phyloP scores from a whole-genome alignment of 257 asterid species.

The Rubia yunnanensis region DNA sequence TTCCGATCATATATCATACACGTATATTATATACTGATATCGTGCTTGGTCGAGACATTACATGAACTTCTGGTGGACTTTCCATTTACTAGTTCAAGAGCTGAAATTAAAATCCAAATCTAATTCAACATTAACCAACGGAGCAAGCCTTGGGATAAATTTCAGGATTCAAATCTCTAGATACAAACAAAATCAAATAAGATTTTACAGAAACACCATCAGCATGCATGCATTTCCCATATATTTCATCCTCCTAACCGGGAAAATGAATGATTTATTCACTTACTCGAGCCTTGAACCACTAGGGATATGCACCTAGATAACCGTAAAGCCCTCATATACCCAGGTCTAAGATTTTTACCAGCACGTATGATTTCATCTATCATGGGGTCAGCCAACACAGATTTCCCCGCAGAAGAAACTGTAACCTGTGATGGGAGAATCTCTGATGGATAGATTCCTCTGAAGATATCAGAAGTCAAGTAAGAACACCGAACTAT shows the following conservation, averaged over 20 bases:
- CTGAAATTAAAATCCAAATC: neutral
- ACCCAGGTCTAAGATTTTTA: slow-evolving; percentile 43
- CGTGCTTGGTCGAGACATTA: no score
- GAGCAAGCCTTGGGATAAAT: neutral
- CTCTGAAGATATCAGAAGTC: slow-evolving; percentile 38
- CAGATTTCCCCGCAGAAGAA: slow-evolving; percentile 14
- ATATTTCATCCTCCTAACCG: neutral
- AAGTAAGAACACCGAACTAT: slow-evolving; percentile 3
- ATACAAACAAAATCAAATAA: neutral
- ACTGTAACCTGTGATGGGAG: slow-evolving; percentile 42
- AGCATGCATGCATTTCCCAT: neutral
- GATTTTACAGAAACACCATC: neutral
- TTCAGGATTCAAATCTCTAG: neutral
- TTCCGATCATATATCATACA: neutral
- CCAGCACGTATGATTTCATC: slow-evolving; percentile 35
- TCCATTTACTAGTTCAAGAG: neutral
- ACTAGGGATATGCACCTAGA: slow-evolving; percentile 45
- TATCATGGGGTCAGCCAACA: slow-evolving; percentile 14
- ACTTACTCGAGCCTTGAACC: slow-evolving; percentile 32
- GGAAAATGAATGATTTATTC: neutral
- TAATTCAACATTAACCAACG: neutral
- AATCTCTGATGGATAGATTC: slow-evolving; percentile 66
- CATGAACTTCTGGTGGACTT: neutral
- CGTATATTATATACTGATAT: no score
- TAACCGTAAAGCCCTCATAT: slow-evolving; percentile 55